phyloP scores from a whole-genome alignment of 2,329 filamentous ascomycete genomes.

The Neopestalotiopsis clavispora region DNA sequence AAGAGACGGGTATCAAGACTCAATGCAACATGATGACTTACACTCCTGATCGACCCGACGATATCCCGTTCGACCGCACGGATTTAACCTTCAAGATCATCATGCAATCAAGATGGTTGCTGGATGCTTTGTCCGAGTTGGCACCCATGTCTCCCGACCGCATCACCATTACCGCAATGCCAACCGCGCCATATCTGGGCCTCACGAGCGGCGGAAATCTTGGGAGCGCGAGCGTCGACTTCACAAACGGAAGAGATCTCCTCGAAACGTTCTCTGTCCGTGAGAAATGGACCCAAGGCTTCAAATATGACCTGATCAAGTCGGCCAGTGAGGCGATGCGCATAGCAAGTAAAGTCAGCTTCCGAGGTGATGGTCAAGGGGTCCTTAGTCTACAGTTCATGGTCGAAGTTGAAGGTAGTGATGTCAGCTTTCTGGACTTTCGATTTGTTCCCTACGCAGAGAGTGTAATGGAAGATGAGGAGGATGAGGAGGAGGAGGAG shows the following conservation, averaged over 20 bases:
- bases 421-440: constrained; percentile 80
- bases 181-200: constrained; percentile 72
- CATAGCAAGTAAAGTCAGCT: constrained; percentile 87
- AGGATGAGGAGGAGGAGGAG: constrained; percentile 25
- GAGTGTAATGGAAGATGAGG: constrained; percentile 59
- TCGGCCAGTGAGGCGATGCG: constrained; percentile 92
- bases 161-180: constrained; percentile 70
- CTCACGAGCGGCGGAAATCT: constrained; percentile 69
- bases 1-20: constrained; percentile 85
- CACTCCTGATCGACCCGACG: constrained; percentile 72
- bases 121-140: constrained; percentile 74
- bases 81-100: constrained; percentile 90
- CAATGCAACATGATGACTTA: constrained; percentile 92
- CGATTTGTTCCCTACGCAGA: constrained; percentile 76
- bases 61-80: constrained; percentile 87
- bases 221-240: constrained; percentile 69
- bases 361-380: constrained; percentile 85
- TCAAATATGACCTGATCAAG: constrained; percentile 86
- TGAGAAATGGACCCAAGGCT: constrained; percentile 69
- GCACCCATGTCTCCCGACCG: constrained; percentile 73
- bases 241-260: constrained; percentile 66
- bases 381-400: constrained; percentile 96
- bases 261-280: constrained; percentile 76
- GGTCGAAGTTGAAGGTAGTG: constrained; percentile 79
- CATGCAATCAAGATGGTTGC: constrained; percentile 78